These are phyloP conservation scores for Apophysomyces elegans DNA, from an alignment of 371 early-diverging fungal species.

Conservation along the genomic window DNA sequence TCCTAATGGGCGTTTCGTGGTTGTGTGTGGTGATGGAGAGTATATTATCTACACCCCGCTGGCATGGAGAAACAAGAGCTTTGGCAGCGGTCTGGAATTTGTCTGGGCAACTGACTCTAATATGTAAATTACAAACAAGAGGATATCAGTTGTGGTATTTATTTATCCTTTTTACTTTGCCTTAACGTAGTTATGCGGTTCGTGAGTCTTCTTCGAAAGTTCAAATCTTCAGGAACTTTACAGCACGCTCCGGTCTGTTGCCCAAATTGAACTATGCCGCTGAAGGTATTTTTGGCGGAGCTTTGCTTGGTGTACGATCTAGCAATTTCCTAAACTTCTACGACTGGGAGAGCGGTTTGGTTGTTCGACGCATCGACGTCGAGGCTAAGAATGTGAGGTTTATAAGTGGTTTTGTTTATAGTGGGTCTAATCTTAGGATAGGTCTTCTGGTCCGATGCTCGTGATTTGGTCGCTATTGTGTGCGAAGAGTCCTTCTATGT, in stretches of 20 bases:
- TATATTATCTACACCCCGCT: conserved; percentile 99
- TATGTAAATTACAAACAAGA: conserved; percentile 52
- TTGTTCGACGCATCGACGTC: conserved; percentile 95
- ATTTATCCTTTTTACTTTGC: too few species aligned
- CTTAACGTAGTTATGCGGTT: conserved; percentile 76
- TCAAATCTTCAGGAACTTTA: conserved; percentile 91
- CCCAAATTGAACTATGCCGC: conserved; percentile 77
- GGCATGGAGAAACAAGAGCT: conserved; percentile 99
- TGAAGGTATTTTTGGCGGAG: conserved; percentile 95
- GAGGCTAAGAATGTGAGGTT: conserved; percentile 75
- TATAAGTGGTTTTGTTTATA: background rate
- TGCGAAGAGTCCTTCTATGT: conserved; percentile 94
- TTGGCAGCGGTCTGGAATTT: conserved; percentile 94
- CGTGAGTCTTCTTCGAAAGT: conserved; percentile 88
- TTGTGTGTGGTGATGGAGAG: conserved; percentile 98
- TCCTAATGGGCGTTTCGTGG: conserved; percentile 98
- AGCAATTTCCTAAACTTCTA: conserved; percentile 89
- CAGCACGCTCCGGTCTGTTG: conserved; percentile 77
- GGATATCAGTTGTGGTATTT: too few species aligned
- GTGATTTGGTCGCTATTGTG: conserved; percentile 90
- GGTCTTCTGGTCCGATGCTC: conserved; percentile 92
- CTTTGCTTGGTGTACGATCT: conserved; percentile 87
- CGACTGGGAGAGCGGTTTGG: conserved; percentile 93
- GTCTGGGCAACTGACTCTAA: conserved; percentile 97
- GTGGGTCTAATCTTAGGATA: conserved; percentile 14